Evolutionary conservation across 2,329 filamentous ascomycete species (phyloP).

Genomic region (Neonectria punicea): DNA sequence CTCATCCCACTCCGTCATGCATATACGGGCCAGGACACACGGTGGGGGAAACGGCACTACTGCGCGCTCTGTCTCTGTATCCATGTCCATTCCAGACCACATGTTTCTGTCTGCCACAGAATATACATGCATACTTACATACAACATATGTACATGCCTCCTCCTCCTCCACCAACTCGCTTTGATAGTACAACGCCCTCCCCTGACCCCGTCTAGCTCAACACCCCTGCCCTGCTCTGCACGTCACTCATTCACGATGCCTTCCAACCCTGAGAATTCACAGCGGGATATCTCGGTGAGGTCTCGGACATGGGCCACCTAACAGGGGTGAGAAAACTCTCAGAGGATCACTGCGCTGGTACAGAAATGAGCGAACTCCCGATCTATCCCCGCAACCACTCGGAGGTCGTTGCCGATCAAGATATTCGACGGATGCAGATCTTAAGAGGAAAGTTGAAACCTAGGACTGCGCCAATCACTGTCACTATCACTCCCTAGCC

Average conservation of each 20-base stretch:
- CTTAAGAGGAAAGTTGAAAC: conserved; percentile 36
- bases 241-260: not conserved
- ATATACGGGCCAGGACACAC: conserved; percentile 14
- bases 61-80: conserved; percentile 5
- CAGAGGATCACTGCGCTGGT: not conserved
- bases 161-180: not conserved
- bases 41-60: not conserved
- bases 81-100: not conserved
- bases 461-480: not conserved
- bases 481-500: not conserved
- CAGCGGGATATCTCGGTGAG: not conserved
- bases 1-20: conserved; percentile 14
- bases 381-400: conserved; percentile 28
- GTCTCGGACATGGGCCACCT: not conserved
- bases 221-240: not conserved
- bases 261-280: not conserved
- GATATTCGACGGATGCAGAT: conserved; percentile 45
- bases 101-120: not conserved
- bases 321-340: no score
- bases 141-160: not conserved
- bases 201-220: not conserved
- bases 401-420: conserved; percentile 41
- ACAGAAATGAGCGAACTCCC: not conserved
- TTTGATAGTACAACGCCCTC: conserved; percentile 1
- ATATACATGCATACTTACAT: no score